Base-by-base conservation (phyloP, 2,329 filamentous ascomycete genomes). In the Calonectria honghensis region DNA sequence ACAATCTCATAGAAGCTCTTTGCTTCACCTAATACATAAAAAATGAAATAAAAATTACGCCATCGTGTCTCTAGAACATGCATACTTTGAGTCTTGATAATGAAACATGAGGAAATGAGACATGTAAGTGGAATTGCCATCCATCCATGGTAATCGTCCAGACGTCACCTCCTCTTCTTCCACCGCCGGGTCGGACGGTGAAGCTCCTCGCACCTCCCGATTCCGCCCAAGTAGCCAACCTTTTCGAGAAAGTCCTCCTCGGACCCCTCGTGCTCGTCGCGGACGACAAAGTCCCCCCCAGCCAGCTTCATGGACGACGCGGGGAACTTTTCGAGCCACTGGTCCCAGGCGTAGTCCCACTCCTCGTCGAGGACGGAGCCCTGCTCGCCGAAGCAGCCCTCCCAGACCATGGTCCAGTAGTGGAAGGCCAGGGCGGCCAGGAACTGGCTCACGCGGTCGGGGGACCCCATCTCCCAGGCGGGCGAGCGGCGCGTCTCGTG, bases 251-350 rank as follows among this genome's bases (percentile, higher is more conserved):
- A 65, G 1, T 76, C 76, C 18, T 78, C 67, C n/a, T 81, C 79
- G 10, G 75, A 72, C 29, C 72, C 76, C 10, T 77, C 52, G 9
- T 78, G 57, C 31, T 73, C 71, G 4, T 74, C 69, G 45, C 81
- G 73, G 2, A 67, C 51, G 35, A 78, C 68, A 64, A 82, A 78
- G 4, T 75, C 68, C 0, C 68, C 75, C 11, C 73, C 63, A 7
- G 39, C 48, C 4, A 66, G 45, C 10, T 70, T 57, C 13, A 7
- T 32, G 29, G 63, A 32, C 31, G 71, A 20, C 6, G 76, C 18
- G 29, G 80, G 80, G 50, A 80, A 82, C 66, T 76, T 72, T 1
- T 76, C 71, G 52, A 83, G 24, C 84, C 83, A 85, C n/a, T 72
- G 45, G 16, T 82, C 77, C 83, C 83, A 85, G 9, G 79, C 54